Base-by-base conservation (phyloP, 2,329 filamentous ascomycete species). In the Neopestalotiopsis sp. region DNA sequence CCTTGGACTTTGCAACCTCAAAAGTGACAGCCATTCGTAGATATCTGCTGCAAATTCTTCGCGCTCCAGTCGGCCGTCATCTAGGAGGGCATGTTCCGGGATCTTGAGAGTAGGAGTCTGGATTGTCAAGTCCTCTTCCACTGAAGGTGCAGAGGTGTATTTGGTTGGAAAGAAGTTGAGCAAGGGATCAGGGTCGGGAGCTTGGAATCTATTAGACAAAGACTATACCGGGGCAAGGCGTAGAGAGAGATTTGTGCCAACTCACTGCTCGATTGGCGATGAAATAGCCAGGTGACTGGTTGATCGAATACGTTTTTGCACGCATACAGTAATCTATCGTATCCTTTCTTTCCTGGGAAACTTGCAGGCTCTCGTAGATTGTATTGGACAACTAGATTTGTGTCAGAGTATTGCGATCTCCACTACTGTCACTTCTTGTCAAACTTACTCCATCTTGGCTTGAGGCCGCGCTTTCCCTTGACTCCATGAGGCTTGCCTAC, bases 311-410 rank as follows among this genome's bases (percentile, higher is more conserved):
- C 93, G 71, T 94, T 93, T 74, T 91, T 91, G 78, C 91, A 94
- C 14, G 94, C 94, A 85, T 93, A 93, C 6, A 91, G 79, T 14
- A 97, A 83, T 61, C 94, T 86, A 71, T 95, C 91, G 75, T 97
- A 97, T 0, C 90, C 92, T 72, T 92, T 94, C 78, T 94, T 96
- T 3, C 94, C 94, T 67, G 90, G 91, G 7, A 94, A 79, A 93
- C 97, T 97, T 0, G 90, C 90, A 0, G 90, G 87, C 5, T 86
- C 84, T 20, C 91, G 88, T 34, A 99, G 86, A 70, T 98, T 91
- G 65, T 92, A 85, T 74, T 95, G 89, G 61, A 98, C 88, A 34
- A 91, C 93, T 96, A 68, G 64, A 10, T 49, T 56, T 13, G 34
- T 34, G 30, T 32, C 28, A 62, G 34, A n/a, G 9, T 6, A 17